phyloP scores from a whole-genome alignment of 495 filamentous ascomycete species.

The Podospora bellae-mahoneyi region DNA sequence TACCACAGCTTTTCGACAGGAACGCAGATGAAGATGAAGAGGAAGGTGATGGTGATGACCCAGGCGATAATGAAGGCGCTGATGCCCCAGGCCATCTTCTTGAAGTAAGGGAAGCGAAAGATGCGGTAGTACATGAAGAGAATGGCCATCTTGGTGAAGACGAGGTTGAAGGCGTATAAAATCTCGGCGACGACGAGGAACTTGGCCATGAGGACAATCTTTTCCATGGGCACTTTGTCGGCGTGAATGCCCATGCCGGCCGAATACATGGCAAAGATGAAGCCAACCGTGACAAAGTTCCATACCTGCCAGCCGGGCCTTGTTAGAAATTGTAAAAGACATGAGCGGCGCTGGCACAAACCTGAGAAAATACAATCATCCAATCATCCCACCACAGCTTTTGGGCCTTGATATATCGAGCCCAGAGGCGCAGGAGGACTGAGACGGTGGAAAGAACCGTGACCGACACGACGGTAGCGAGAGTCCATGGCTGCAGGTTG shows the following conservation, averaged over 20 bases:
- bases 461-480: constrained; percentile 11
- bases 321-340: background rate
- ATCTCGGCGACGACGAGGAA: constrained; percentile 16
- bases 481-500: constrained; percentile 18
- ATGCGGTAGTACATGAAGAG: constrained; percentile 19
- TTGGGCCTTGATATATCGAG: constrained; percentile 12
- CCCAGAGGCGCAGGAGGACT: constrained; percentile 6
- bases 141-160: constrained; percentile 15
- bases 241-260: constrained; percentile 19
- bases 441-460: constrained; percentile 1
- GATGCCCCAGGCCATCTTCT: constrained; percentile 17
- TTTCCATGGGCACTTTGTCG: constrained; percentile 12
- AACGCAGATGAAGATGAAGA: constrained; percentile 17
- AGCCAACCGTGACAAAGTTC: constrained; percentile 15
- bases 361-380: constrained; percentile 16
- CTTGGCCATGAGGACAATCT: constrained; percentile 17
- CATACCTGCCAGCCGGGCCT: constrained; percentile 2
- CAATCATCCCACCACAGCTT: constrained; percentile 19
- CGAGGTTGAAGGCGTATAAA: constrained; percentile 15
- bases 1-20: constrained; percentile 19
- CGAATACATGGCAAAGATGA: constrained; percentile 18
- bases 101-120: constrained; percentile 17
- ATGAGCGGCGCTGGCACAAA: background rate
- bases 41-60: constrained; percentile 12
- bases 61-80: constrained; percentile 16